Evolutionary conservation across 345 rosid genomes (phyloP).

Genomic region (Murraya paniculata): DNA sequence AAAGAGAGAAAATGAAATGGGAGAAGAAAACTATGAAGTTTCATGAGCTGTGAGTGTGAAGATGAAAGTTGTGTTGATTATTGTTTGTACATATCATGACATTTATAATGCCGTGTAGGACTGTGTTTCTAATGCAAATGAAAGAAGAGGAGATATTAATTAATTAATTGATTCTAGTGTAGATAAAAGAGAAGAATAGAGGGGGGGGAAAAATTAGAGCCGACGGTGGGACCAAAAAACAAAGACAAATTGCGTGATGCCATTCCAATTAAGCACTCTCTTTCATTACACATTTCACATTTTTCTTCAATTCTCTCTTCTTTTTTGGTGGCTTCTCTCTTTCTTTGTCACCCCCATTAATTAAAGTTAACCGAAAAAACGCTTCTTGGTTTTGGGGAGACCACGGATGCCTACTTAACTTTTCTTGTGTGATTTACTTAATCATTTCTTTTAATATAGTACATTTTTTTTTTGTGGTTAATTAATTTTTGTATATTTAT

Average conservation of each 20-base stretch:
- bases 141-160: neutral
- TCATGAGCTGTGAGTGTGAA: neutral
- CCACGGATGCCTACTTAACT: conserved; percentile 23
- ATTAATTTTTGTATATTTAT: neutral
- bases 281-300: conserved; percentile 23
- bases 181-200: neutral
- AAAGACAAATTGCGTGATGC: conserved; percentile 39
- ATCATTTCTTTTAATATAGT: neutral
- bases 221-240: conserved; percentile 31
- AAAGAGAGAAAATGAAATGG: conserved; percentile 7
- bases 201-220: neutral
- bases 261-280: conserved; percentile 32
- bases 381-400: conserved; percentile 34
- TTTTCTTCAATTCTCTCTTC: neutral
- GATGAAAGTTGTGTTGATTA: too few relatives aligned
- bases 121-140: conserved; percentile 2
- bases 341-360: conserved; percentile 28
- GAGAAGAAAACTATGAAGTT: conserved; percentile 28
- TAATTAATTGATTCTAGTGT: neutral
- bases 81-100: neutral
- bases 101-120: conserved; percentile 24
- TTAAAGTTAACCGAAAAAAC: conserved; percentile 11
- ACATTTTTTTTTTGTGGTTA: neutral
- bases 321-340: conserved; percentile 27
- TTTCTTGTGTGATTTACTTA: conserved; percentile 17